Base-by-base conservation (phyloP, 2,329 filamentous ascomycete genomes). In the Fusarium succisae region DNA sequence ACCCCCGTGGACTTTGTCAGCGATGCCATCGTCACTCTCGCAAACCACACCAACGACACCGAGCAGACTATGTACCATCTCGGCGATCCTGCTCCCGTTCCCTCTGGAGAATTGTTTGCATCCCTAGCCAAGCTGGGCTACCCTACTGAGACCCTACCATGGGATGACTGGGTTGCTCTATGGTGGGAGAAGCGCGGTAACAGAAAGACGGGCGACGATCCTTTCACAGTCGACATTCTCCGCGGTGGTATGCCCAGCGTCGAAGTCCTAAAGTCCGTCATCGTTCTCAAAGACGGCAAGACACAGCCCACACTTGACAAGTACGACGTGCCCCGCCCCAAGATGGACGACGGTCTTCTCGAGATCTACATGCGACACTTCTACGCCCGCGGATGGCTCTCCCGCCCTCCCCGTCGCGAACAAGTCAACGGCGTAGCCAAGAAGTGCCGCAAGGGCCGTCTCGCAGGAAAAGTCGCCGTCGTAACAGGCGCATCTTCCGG, bases 1-100 rank as follows among this genome's bases (percentile, higher is more conserved):
- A 95, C 93, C 0, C 93, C 93, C 0, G 93, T 94, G 20, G 93
- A 96, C 81, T 95, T 94, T 77, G 92, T 95, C 66, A 93, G 91
- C 82, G 91, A 90, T 72, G 90, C 92, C 8, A 93, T 96, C 73
- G 84, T 93, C 30, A 90, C 92, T 24, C 87, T 95, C 26, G 88
- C 91, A 45, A 90, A 92, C 74, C 87, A 94, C 66, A 87, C 84
- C 1, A 86, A 90, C 44, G 86, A 91, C 41, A 85, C 87, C 3
- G 86, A 90, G 15, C 91, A 93, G 77, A 86, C 87, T 0, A 83
- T 95, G 13, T 94, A 93, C 82, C 93, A 95, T 76, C 85, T 95
- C 1, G 93, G 93, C 11, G 92, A 95, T 73, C 89, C 93, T 7
- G 87, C 88, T 47, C 93, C 93, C 3, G 88, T 94, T 6, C 84